Conservation (phyloP, 202 grass and related monocot species). For the Panicum hallii region DNA sequence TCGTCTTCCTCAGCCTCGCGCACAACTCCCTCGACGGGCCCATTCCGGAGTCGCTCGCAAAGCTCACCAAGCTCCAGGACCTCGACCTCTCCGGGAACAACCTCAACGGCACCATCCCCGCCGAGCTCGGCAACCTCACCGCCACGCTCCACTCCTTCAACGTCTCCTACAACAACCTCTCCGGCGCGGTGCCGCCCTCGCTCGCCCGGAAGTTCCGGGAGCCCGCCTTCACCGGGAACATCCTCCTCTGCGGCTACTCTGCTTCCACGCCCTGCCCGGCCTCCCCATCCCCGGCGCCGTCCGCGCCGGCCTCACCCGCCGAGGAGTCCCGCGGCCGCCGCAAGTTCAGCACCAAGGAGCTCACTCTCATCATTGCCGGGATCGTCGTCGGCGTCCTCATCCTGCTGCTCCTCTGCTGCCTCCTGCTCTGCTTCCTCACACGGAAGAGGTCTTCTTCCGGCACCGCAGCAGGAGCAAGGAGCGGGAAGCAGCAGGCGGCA, state of each 20-base stretch:
- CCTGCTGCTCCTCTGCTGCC: conserved; percentile 22
- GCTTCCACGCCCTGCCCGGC: conserved; percentile 4
- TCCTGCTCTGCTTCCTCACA: conserved; percentile 1
- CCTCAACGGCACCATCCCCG: conserved; percentile 8
- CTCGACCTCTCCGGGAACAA: conserved; percentile 55
- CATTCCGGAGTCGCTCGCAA: conserved; percentile 51
- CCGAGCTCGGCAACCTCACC: background rate
- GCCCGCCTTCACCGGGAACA: conserved; percentile 1
- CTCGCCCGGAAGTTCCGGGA: background rate
- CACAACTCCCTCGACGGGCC: conserved; percentile 62
- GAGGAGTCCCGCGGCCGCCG: background rate
- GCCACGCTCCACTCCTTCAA: conserved; percentile 3
- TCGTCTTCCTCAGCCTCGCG: conserved; percentile 64
- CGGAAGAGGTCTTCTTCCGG: background rate
- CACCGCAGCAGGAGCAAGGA: background rate
- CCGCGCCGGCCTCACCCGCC: background rate
- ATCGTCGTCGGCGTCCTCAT: conserved; percentile 5
- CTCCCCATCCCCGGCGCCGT: background rate
- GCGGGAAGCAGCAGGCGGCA: background rate
- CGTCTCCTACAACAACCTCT: conserved; percentile 19
- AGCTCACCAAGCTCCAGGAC: conserved; percentile 57
- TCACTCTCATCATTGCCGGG: background rate
- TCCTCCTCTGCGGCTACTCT: background rate
- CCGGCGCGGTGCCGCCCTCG: background rate
- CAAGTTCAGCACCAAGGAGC: background rate